Percentiles rank a stretch among this genome's conserved stretches.
Conservation (phyloP, 129 eudicot species). For the Lactuca sativa region DNA sequence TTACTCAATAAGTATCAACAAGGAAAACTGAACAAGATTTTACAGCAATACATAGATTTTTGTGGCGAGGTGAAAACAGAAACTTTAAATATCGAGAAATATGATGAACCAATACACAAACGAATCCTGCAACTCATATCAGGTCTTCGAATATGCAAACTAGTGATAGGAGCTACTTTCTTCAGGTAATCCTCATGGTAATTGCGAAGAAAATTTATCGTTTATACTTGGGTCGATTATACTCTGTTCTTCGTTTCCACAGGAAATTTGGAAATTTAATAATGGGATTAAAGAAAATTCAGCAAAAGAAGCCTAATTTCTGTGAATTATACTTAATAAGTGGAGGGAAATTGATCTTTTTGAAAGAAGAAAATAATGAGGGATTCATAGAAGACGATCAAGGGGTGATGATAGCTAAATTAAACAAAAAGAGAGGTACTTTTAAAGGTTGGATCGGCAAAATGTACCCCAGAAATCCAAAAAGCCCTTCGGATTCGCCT, state of each 20-base stretch:
- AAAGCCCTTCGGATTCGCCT: conserved; percentile 33
- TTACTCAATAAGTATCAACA: conserved; percentile 50
- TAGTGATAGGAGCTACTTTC: conserved; percentile 70
- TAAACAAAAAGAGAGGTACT: conserved; percentile 38
- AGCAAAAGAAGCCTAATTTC: conserved; percentile 58
- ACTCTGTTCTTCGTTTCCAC: neutral
- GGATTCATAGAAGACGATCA: conserved; percentile 54
- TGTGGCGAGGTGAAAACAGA: conserved; percentile 85
- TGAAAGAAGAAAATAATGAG: conserved; percentile 54
- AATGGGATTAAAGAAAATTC: conserved; percentile 46
- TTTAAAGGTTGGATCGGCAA: conserved; percentile 64
- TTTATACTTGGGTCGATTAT: no score
- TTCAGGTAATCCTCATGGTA: conserved; percentile 64
- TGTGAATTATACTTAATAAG: conserved; percentile 59
- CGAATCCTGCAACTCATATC: conserved; percentile 47
- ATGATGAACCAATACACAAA: conserved; percentile 53
- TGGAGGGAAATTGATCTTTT: conserved; percentile 58
- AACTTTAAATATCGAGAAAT: conserved; percentile 48
- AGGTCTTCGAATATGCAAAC: conserved; percentile 45
- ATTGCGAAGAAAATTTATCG: neutral
- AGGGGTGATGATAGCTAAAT: conserved; percentile 46
- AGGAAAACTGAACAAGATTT: conserved; percentile 50
- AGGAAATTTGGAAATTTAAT: conserved; percentile 53
- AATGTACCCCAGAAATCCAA: conserved; percentile 41
- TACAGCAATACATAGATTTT: conserved; percentile 51